phyloP scores from a whole-genome alignment of 2,329 filamentous ascomycete species.

The Trichophyton mentagrophytes region DNA sequence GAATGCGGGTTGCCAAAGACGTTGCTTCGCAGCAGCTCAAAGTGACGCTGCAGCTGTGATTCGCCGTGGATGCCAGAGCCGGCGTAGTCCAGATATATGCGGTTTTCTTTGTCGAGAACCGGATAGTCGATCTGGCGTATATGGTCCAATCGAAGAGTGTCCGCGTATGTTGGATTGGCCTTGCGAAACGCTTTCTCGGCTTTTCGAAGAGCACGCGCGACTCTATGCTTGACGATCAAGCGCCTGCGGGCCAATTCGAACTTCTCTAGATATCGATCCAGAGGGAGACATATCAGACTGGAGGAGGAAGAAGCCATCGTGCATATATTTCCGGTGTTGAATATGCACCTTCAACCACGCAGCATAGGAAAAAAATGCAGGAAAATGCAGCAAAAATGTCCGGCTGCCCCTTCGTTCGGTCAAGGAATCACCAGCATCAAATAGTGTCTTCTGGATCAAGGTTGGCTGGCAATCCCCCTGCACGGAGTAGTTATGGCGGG shows the following conservation, averaged over 20 bases:
- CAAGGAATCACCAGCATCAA: background rate
- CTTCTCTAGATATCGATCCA: background rate
- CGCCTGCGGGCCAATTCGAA: background rate
- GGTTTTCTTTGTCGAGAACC: slow-evolving; percentile 6
- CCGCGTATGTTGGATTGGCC: slow-evolving; percentile 7
- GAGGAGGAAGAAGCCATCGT: background rate
- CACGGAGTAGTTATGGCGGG: background rate
- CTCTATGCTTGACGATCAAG: background rate
- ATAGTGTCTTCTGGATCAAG: background rate
- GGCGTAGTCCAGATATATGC: slow-evolving; percentile 11
- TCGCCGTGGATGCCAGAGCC: slow-evolving; percentile 9
- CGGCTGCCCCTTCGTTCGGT: background rate
- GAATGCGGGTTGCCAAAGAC: slow-evolving; percentile 61
- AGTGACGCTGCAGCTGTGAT: slow-evolving; percentile 10
- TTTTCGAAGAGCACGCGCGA: background rate
- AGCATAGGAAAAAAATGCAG: background rate
- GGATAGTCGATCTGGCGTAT: slow-evolving; percentile 8
- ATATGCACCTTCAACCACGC: too few species aligned
- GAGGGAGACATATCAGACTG: background rate
- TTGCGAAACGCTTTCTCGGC: slow-evolving; percentile 8
- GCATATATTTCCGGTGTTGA: background rate
- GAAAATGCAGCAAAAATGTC: background rate
- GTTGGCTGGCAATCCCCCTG: background rate
- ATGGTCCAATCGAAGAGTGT: slow-evolving; percentile 7
- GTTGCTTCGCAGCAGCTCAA: slow-evolving; percentile 23